Evolutionary conservation across 139 green algal genomes (phyloP).

Genomic region (Picochlorum costavermella): DNA sequence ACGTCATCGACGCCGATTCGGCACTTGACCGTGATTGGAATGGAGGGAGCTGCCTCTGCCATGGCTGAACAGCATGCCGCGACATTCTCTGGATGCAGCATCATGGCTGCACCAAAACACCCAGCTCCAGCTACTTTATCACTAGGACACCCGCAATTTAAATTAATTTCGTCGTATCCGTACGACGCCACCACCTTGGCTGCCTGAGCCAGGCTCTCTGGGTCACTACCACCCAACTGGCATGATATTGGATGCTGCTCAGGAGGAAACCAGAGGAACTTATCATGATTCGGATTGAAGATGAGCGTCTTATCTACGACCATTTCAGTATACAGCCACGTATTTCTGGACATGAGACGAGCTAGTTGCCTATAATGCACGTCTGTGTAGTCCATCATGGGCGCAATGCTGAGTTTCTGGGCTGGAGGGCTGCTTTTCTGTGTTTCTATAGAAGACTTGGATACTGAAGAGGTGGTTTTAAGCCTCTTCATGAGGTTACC

Average conservation of each 20-base stretch:
- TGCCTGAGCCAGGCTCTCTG: constrained; percentile 52
- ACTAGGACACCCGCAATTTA: constrained; percentile 90
- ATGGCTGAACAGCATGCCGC: constrained; percentile 61
- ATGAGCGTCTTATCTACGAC: constrained; percentile 85
- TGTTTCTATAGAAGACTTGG: too few relatives aligned
- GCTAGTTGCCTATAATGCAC: constrained; percentile 80
- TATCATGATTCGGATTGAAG: constrained; percentile 45
- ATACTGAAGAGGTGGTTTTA: too few relatives aligned
- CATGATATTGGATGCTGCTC: constrained; percentile 84
- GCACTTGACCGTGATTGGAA: constrained; percentile 80
- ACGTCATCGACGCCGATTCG: constrained; percentile 64
- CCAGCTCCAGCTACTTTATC: constrained; percentile 79
- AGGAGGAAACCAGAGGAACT: constrained; percentile 74
- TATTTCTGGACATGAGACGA: constrained; percentile 62
- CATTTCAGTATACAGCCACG: constrained; percentile 90
- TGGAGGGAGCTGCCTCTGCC: constrained; percentile 14
- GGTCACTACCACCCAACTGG: constrained; percentile 81
- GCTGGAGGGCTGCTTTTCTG: not conserved
- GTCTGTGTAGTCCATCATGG: constrained; percentile 91
- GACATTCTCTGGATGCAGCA: constrained; percentile 71
- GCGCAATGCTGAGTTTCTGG: constrained; percentile 65
- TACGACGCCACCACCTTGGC: constrained; percentile 49
- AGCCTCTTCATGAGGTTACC: too few relatives aligned
- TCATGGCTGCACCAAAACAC: constrained; percentile 85
- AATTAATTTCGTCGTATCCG: constrained; percentile 89